Base-by-base conservation (phyloP, 768 basidiomycete genomes). In the Leucosporidium creatinivorum region DNA sequence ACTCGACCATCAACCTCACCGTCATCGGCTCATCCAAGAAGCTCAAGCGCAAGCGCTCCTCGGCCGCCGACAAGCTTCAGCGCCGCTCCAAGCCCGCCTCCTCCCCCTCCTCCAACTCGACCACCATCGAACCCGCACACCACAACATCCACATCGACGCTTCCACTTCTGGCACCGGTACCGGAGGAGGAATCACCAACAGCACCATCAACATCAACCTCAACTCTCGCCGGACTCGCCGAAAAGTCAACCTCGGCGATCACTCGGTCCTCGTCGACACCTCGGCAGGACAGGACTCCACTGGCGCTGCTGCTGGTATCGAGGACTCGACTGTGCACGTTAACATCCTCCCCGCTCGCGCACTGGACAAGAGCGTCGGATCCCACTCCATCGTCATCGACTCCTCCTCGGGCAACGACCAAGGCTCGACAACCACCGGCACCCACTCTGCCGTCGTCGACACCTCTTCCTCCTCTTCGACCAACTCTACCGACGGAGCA, bases 1-100 rank as follows among this genome's bases (percentile, higher is more conserved):
- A 72, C 63, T 72, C 70, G 55, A 72, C 70, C 49, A 72, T 72
- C 70, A 72, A 72, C 65, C 62, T 69, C n/a, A 72, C 70, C 55
- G 39, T 44, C 39, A 44, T 44, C 13, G 39, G 39, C 15, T 44
- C 39, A 10, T 8, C 39, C 39, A 7, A 7, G 39, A 44, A 44
- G 39, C 39, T 44, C 39, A 44, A 9, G 39, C 39, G 39, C 39
- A 44, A 44, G 39, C 39, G 39, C 6, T 44, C 39, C 39, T 13
- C 39, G 8, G 39, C 39, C 39, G 39, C 39, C 39, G 39, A 44
- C 39, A 7, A 44, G 39, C 15, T 30, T 7, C 54, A 26, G 31
- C 25, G 25, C 9, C 18, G 39, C 31, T 33, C 31, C 15, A 10
- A 10, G 10, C 15, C 31, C 33, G 36, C 31, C 25, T 18, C 59